Percentiles rank a stretch among this genome's conserved stretches.
Conservation (phyloP, 2,329 filamentous ascomycete species). For the Raffaelea arxii region DNA sequence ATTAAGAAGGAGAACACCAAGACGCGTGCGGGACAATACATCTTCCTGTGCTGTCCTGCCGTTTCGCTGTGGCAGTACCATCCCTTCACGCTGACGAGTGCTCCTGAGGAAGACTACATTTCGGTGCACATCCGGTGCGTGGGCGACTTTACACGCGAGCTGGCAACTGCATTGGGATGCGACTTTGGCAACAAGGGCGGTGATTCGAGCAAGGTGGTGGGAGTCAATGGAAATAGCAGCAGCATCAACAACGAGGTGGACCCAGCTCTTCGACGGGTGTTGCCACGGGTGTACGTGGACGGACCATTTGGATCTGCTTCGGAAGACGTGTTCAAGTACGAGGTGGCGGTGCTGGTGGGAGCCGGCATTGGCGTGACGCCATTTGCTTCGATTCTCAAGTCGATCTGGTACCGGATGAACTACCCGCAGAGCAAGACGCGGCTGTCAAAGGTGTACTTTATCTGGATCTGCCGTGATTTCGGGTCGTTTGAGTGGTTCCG, state of each 20-base stretch:
- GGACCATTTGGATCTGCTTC: slow-evolving; percentile 80
- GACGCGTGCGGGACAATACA: slow-evolving; percentile 75
- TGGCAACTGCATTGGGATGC: slow-evolving; percentile 65
- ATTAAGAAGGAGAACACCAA: slow-evolving; percentile 85
- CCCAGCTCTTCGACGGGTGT: slow-evolving; percentile 59
- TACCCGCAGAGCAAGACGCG: slow-evolving; percentile 72
- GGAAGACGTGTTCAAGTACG: slow-evolving; percentile 84
- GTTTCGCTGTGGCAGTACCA: slow-evolving; percentile 85
- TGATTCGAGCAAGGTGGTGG: slow-evolving; percentile 56
- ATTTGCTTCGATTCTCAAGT: slow-evolving; percentile 79
- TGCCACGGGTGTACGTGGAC: slow-evolving; percentile 74
- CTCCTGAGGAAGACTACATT: slow-evolving; percentile 83
- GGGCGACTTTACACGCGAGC: slow-evolving; percentile 68
- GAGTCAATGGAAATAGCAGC: slow-evolving; percentile 52
- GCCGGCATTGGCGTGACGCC: slow-evolving; percentile 82
- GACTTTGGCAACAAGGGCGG: slow-evolving; percentile 54
- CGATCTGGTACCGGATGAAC: slow-evolving; percentile 90
- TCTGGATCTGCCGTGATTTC: slow-evolving; percentile 86
- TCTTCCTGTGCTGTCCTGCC: slow-evolving; percentile 80
- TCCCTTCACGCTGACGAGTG: slow-evolving; percentile 77
- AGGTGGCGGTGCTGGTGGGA: slow-evolving; percentile 68
- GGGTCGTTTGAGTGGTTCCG: slow-evolving; percentile 87
- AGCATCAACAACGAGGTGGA: slow-evolving; percentile 54
- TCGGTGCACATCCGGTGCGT: slow-evolving; percentile 75
- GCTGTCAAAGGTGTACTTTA: slow-evolving; percentile 81